Base-by-base conservation (phyloP, 139 green algal species). In the Volvox reticuliferus region DNA sequence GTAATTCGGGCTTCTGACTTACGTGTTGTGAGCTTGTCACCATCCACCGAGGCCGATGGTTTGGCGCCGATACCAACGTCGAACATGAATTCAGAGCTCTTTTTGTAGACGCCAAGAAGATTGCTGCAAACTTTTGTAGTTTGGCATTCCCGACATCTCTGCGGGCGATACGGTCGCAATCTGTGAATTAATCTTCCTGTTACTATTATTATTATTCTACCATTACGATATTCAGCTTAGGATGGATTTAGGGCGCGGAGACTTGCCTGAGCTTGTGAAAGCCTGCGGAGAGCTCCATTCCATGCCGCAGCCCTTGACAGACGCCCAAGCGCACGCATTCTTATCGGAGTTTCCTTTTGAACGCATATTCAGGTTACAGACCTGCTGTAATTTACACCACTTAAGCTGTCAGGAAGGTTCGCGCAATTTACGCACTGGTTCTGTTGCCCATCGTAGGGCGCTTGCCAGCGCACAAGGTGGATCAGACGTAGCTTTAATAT, bases 261-360 rank as follows among this genome's bases (percentile, higher is more conserved):
- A 86, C 26, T 32, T 26, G 17, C 12, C 79, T 18, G 12, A 28
- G 37, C 69, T 89, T 1, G 12, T 89, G n/a, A 0, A 89, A 18
- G 71, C 71, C 5, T 89, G 85, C 85, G 24, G 24, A 2, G 69
- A 82, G 44, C 37, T 89, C 1, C 36, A 82, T 24, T 30, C 85
- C 2, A 5, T 73, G 44, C 85, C 85, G 0, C 37, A 76, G 3
- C 16, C 85, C 0, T 30, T 82, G 24, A 82, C 37, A 9, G 85
- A 89, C 28, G n/a, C 37, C 17, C 85, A 82, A n/a, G 69, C 85
- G 18, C 69, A 82, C 35, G 68, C 68, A 5, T 89, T 89, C 69
- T 82, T 89, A 30, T 82, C 85, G 0, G 44, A 82, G 21, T 89
- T 82, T 19, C 20, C 85, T 14, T n/a, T 89, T n/a, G 85, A 89